Evolutionary conservation across 2,329 filamentous ascomycete genomes (phyloP), one percentile per base, ranked within the genome.

Genomic region (Fusarium keratoplasticum): DNA sequence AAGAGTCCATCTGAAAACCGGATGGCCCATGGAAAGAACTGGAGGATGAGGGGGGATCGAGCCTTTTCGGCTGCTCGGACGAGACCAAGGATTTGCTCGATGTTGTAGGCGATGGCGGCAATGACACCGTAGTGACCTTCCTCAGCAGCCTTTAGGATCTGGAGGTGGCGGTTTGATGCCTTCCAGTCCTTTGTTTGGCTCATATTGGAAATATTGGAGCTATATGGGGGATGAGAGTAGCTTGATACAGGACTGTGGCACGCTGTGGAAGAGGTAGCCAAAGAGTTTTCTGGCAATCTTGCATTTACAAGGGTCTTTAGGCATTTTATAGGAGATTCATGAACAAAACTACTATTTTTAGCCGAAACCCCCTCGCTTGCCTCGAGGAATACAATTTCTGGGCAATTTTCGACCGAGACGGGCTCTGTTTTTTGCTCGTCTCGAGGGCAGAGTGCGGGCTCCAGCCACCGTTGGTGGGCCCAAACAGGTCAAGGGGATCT

Each of bases 41-140:
- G 47, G 18, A 52, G 47, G 27, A 52, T 29, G 5, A 52, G 47
- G 6, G 92, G 92, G 0, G 91, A 91, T 36, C 86, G 85, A 73
- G 91, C 92, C 29, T 86, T 86, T 82, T 94, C 92, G 31, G 92
- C 92, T 18, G 92, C 92, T 66, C 88, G 87, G 54, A 94, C 88
- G 11, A 89, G 88, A 8, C 91, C 92, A 3, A 93, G 84, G 73
- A 94, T 91, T 50, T 89, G 89, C 83, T 94, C 92, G 67, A 94
- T 84, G 77, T 94, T 93, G 86, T 94, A 6, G 89, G 64, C 64
- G 59, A 70, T 70, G 35, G 60, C 59, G 10, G 67, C 64, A 8
- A 70, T 10, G 5, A 70, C 60, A 8, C 67, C 60, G 29, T 70
- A 66, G 7, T 58, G 25, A 20, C 64, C 64, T 10, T 67, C 58